These are phyloP conservation scores for Xylariaceae sp. DNA, from an alignment of 2,329 filamentous ascomycete genomes.

Conservation along the genomic window DNA sequence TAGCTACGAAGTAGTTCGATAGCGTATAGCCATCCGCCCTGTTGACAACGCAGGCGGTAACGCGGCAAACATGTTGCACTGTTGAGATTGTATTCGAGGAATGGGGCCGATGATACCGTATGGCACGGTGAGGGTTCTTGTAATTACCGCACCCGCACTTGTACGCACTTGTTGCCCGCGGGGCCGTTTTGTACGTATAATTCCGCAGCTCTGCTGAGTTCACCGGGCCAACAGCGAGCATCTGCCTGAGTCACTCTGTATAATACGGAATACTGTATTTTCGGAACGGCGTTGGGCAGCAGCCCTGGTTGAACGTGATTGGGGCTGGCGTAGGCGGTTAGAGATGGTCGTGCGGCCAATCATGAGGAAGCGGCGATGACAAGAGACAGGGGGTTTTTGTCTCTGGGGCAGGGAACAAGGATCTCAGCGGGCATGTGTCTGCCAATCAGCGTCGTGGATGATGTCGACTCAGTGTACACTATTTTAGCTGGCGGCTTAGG, in stretches of 20 bases:
- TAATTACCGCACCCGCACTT: too few relatives aligned
- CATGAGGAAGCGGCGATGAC: slow-evolving; percentile 18
- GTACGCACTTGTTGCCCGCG: too few relatives aligned
- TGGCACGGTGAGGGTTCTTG: not conserved
- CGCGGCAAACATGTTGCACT: not conserved
- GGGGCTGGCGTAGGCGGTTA: slow-evolving; percentile 32
- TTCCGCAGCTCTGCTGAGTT: too few relatives aligned
- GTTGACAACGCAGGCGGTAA: not conserved
- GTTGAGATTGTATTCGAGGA: not conserved
- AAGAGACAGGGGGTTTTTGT: slow-evolving; percentile 14
- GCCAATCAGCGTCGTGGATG: too few relatives aligned
- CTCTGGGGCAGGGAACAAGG: slow-evolving; percentile 20
- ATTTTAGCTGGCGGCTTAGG: too few relatives aligned
- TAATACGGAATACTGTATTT: not conserved
- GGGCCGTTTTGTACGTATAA: too few relatives aligned
- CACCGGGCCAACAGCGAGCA: too few relatives aligned
- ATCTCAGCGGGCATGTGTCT: not conserved
- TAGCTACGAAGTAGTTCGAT: not conserved
- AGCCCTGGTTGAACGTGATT: slow-evolving; percentile 21
- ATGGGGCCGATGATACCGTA: not conserved
- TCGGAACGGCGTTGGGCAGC: not conserved
- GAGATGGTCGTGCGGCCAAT: slow-evolving; percentile 28
- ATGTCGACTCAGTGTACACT: too few relatives aligned
- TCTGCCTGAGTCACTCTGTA: too few relatives aligned
- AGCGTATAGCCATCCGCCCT: not conserved